phyloP scores from a whole-genome alignment of 2,329 filamentous ascomycete genomes.

The Ceratocystis alfenasii region DNA sequence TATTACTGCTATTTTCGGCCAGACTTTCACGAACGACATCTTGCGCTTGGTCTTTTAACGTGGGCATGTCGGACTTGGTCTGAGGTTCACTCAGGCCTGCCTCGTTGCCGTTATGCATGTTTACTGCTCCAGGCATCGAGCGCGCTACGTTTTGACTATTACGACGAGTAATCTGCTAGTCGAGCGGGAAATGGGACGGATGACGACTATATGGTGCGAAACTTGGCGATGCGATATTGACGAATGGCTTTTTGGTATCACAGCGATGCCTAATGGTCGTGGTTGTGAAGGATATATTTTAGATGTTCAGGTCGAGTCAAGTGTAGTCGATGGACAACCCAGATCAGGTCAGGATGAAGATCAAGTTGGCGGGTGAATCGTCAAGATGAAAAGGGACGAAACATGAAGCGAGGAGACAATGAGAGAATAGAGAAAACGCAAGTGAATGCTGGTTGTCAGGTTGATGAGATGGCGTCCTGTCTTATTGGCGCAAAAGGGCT shows the following conservation, averaged over 20 bases:
- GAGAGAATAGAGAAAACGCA: too few species aligned
- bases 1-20: conserved; percentile 11
- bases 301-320: background rate
- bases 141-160: conserved; percentile 1
- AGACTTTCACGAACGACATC: conserved; percentile 10
- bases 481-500: background rate
- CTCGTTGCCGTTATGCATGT: conserved; percentile 41
- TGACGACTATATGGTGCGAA: too few species aligned
- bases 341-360: background rate
- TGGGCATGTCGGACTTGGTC: conserved; percentile 29
- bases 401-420: too few species aligned
- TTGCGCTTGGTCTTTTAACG: conserved; percentile 29
- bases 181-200: too few species aligned
- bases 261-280: too few species aligned
- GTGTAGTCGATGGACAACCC: background rate
- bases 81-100: conserved; percentile 25
- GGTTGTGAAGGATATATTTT: background rate
- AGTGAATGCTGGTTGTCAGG: too few species aligned
- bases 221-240: too few species aligned
- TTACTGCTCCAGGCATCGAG: conserved; percentile 42
- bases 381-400: background rate
- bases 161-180: background rate
- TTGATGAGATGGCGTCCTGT: background rate
- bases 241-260: too few species aligned
- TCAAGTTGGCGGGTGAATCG: conserved; percentile 4